These are phyloP conservation scores for Xylariaceae sp. DNA, from an alignment of 2,329 filamentous ascomycete species.

Conservation along the genomic window DNA sequence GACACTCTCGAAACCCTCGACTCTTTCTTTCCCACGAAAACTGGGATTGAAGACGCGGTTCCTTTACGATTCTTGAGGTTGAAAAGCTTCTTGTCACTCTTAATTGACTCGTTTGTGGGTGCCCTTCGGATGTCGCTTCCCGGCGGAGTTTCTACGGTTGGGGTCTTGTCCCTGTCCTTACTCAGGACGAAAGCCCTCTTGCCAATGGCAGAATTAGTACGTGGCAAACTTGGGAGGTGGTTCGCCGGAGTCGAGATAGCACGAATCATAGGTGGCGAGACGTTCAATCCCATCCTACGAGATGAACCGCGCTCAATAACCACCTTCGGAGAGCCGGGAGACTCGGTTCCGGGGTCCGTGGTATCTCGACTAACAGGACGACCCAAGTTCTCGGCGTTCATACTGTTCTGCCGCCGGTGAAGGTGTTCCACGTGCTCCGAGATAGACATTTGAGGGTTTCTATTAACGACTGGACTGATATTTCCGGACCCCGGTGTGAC, in stretches of 20 bases:
- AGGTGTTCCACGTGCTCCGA: slow-evolving; percentile 37
- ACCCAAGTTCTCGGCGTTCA: slow-evolving; percentile 25
- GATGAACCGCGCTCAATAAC: slow-evolving; percentile 35
- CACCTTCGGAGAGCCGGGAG: slow-evolving; percentile 18
- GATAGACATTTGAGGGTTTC: slow-evolving; percentile 21
- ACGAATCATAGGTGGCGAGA: slow-evolving; percentile 52
- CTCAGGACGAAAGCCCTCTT: slow-evolving; percentile 36
- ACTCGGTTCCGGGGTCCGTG: slow-evolving; percentile 17
- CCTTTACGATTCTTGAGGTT: slow-evolving; percentile 59
- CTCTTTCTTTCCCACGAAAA: slow-evolving; percentile 60
- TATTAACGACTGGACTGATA: slow-evolving; percentile 4
- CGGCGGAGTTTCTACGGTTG: slow-evolving; percentile 22
- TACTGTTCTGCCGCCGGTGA: slow-evolving; percentile 45
- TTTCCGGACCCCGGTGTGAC: slow-evolving; percentile 18
- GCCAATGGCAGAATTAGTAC: slow-evolving; percentile 41
- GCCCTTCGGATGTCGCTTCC: slow-evolving; percentile 31
- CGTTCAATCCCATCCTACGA: slow-evolving; percentile 42
- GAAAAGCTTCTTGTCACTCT: slow-evolving; percentile 67
- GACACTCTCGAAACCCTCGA: slow-evolving; percentile 78
- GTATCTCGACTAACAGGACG: slow-evolving; percentile 15
- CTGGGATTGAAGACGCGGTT: slow-evolving; percentile 75
- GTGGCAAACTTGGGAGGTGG: slow-evolving; percentile 38
- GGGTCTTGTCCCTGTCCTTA: slow-evolving; percentile 27
- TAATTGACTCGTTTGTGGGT: slow-evolving; percentile 39
- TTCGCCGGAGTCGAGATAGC: slow-evolving; percentile 48